Evolutionary conservation across 192 early-diverging fungal genomes (phyloP).

Genomic region (Backusella circina): DNA sequence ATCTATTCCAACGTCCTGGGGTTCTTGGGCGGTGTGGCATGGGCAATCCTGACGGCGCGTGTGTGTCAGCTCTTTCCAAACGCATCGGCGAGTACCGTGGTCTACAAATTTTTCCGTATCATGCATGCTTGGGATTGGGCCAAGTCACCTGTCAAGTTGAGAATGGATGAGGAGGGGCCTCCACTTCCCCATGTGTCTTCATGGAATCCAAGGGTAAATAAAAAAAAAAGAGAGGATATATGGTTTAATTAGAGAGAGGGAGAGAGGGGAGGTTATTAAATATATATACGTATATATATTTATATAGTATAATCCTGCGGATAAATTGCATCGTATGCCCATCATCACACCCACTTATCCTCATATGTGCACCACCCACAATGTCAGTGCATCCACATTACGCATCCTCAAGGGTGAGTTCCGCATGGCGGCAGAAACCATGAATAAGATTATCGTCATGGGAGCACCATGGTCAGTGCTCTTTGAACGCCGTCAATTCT

Average conservation of each 20-base stretch:
- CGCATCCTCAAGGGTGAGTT: slow-evolving; percentile 41
- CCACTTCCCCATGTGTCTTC: slow-evolving; percentile 33
- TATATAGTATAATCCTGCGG: slow-evolving; percentile 15
- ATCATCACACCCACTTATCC: slow-evolving; percentile 74
- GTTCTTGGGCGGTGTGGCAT: slow-evolving; percentile 74
- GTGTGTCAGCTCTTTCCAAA: slow-evolving; percentile 71
- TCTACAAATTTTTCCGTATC: slow-evolving; percentile 64
- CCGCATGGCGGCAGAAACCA: slow-evolving; percentile 11
- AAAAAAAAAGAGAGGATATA: too few species aligned
- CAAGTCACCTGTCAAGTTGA: slow-evolving; percentile 53
- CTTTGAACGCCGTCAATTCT: slow-evolving; percentile 21
- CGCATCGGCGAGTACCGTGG: slow-evolving; percentile 54
- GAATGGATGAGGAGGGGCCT: slow-evolving; percentile 52
- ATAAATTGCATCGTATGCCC: slow-evolving; percentile 60
- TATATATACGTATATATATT: too few species aligned
- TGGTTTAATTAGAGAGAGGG: too few species aligned
- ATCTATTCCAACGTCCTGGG: slow-evolving; percentile 73
- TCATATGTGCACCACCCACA: slow-evolving; percentile 70
- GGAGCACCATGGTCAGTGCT: slow-evolving; percentile 20
- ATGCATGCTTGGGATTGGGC: slow-evolving; percentile 63
- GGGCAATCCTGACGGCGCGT: slow-evolving; percentile 66
- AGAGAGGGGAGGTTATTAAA: too few species aligned
- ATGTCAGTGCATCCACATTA: slow-evolving; percentile 57
- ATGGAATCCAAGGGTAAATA: slow-evolving; percentile 49
- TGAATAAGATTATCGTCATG: slow-evolving; percentile 27